Evolutionary conservation across 768 basidiomycete genomes (phyloP), one percentile per base, ranked within the genome.

Genomic region (Krasilnikovozyma curviuscula): DNA sequence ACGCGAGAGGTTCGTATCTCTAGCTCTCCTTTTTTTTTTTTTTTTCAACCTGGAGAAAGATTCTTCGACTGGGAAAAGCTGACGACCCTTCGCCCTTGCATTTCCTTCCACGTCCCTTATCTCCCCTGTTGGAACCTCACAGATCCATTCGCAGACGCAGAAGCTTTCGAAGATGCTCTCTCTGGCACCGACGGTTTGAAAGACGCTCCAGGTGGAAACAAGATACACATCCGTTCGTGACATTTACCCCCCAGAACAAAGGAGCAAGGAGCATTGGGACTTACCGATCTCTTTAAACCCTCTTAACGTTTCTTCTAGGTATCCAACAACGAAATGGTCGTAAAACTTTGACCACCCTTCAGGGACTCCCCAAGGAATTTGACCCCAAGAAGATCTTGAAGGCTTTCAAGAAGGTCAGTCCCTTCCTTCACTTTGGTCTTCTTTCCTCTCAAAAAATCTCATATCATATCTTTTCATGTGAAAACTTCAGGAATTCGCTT

Each of bases 261-360:
- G n/a, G n/a, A n/a, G n/a, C n/a, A n/a, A n/a, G n/a, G n/a, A n/a
- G n/a, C n/a, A n/a, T n/a, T n/a, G n/a, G n/a, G n/a, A n/a, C n/a
- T n/a, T n/a, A n/a, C n/a, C n/a, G n/a, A n/a, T n/a, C n/a, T n/a
- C n/a, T n/a, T n/a, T n/a, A n/a, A n/a, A n/a, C n/a, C n/a, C 14
- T 28, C 5, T 7, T 18, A 16, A 31, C 27, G 40, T 29, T 10
- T 31, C 23, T 3, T 33, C 19, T 49, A 65, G 64, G 93, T 71
- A 83, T 98, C 61, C 93, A 98, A 67, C 93, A 98, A 68, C 77
- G 93, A 63, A 98, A 97, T 75, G 93, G 93, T 54, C 76, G 93
- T 62, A 98, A 98, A 74, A 93, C 88, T 53, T 68, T 95, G 71
- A 98, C 93, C 34, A 98, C 89, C 50, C 72, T 97, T 57, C 89